A percentile compares a stretch with the other conserved stretches of the same genome.
Conservation (phyloP, 2,329 filamentous ascomycete genomes). For the Xylaria sp. region DNA sequence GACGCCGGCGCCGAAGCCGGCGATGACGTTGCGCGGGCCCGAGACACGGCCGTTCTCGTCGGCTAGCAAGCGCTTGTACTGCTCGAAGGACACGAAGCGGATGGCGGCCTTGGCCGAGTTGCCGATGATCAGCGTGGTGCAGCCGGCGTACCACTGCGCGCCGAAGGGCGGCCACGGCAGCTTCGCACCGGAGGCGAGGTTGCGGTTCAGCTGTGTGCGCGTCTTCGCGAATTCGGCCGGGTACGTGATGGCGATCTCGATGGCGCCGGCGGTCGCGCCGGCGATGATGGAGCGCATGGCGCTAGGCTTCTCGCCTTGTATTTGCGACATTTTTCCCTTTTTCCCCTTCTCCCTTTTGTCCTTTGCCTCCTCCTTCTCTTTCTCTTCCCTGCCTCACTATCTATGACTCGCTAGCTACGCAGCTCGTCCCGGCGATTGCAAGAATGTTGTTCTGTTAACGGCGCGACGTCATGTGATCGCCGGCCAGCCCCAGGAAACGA, state of each 20-base stretch:
- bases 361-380: not conserved
- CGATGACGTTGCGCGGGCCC: slow-evolving; percentile 87
- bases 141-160: slow-evolving; percentile 94
- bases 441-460: not conserved
- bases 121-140: slow-evolving; percentile 94
- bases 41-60: slow-evolving; percentile 88
- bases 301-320: slow-evolving; percentile 65
- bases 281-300: slow-evolving; percentile 88
- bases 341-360: not conserved
- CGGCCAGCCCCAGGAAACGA: not conserved
- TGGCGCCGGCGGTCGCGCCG: slow-evolving; percentile 88
- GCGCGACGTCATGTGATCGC: not conserved
- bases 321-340: slow-evolving; percentile 20
- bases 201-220: slow-evolving; percentile 87
- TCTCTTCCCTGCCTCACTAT: no score
- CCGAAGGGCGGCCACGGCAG: slow-evolving; percentile 95
- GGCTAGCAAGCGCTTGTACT: slow-evolving; percentile 82
- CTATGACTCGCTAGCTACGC: not conserved
- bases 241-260: slow-evolving; percentile 90
- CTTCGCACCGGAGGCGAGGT: slow-evolving; percentile 80
- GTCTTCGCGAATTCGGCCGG: slow-evolving; percentile 94
- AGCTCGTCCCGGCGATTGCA: not conserved
- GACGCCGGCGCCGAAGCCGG: slow-evolving; percentile 91
- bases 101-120: slow-evolving; percentile 97
- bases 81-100: slow-evolving; percentile 93